Evolutionary conservation across 495 filamentous ascomycete species (phyloP), one percentile per base, ranked within the genome.

Genomic region (Parmelia sp.): DNA sequence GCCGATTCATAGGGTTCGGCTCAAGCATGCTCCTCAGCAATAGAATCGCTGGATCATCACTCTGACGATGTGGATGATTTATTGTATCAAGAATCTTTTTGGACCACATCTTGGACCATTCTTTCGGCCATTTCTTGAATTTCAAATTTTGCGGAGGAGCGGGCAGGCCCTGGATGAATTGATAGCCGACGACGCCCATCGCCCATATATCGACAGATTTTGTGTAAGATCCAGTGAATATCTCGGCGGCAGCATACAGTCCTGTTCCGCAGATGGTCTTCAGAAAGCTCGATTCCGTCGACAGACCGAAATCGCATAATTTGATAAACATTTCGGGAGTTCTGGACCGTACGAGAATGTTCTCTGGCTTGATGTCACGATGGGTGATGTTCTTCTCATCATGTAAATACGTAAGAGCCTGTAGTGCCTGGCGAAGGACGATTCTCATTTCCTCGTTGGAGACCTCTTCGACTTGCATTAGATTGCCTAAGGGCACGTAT

Each of bases 291-390:
- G 15, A 5, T 4, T 39, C 3, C 33, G 29, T 58, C 17, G 57
- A 35, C 19, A 58, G 33, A 9, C 57, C 35, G 25, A 58, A 58
- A 36, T 58, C 35, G 36, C 15, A 35, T 27, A 61, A 11, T 36
- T 61, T 61, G 12, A 61, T 61, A 25, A 47, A 27, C 23, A 61
- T 49, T n/a, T 47, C 11, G 29, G 59, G 59, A 31, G 40, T 61
- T 44, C 40, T 19, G 21, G 45, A 61, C 42, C 44, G 25, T 19
- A 61, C 33, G 33, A 61, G 45, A 44, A 61, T 61, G n/a, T 61
- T 61, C 12, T 45, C 45, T 44, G 42, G 33, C 37, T 61, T 61
- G 25, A 61, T 61, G 23, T 61, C 59, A 37, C 45, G 59, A 61
- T 61, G 25, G 12, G 45, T 42, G 25, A 61, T 27, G n/a, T 37